These are phyloP conservation scores for Camelina hispida DNA, from an alignment of 345 rosid species.

Conservation along the genomic window DNA sequence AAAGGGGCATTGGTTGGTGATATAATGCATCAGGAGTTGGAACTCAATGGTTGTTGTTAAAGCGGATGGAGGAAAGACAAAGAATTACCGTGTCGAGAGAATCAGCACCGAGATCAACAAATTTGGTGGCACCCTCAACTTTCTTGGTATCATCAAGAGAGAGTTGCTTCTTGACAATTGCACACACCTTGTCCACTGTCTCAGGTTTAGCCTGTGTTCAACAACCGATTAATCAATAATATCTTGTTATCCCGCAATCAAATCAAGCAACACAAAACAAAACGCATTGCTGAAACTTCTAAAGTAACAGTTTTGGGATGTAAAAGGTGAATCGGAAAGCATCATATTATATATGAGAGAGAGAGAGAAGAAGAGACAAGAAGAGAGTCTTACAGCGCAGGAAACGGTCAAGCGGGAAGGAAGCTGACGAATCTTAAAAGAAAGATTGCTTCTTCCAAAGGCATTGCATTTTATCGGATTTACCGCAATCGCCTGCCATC, in stretches of 20 bases:
- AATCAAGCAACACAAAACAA: background rate
- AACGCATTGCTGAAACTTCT: too few relatives aligned
- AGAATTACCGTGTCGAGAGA: conserved; percentile 67
- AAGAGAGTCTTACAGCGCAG: conserved; percentile 54
- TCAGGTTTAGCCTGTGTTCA: conserved; percentile 62
- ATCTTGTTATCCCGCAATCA: background rate
- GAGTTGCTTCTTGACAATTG: conserved; percentile 61
- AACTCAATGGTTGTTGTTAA: background rate
- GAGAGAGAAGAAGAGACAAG: conserved; percentile 10
- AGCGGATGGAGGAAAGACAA: background rate
- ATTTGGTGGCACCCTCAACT: conserved; percentile 52
- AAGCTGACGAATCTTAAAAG: conserved; percentile 37
- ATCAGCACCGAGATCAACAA: conserved; percentile 66
- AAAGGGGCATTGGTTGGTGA: background rate
- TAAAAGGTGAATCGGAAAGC: background rate
- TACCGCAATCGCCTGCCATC: conserved; percentile 45
- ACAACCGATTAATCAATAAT: background rate
- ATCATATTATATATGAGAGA: too few relatives aligned
- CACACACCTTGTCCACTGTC: conserved; percentile 64
- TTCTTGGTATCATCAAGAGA: conserved; percentile 42
- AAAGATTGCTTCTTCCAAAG: conserved; percentile 50
- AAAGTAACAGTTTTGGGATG: too few relatives aligned
- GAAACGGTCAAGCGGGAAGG: conserved; percentile 53
- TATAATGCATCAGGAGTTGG: background rate
- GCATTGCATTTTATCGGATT: conserved; percentile 35